A percentile compares a stretch with the other conserved stretches of the same genome.
Conservation (phyloP, 108 stramenopile species). For the Nitzschia sp. region DNA sequence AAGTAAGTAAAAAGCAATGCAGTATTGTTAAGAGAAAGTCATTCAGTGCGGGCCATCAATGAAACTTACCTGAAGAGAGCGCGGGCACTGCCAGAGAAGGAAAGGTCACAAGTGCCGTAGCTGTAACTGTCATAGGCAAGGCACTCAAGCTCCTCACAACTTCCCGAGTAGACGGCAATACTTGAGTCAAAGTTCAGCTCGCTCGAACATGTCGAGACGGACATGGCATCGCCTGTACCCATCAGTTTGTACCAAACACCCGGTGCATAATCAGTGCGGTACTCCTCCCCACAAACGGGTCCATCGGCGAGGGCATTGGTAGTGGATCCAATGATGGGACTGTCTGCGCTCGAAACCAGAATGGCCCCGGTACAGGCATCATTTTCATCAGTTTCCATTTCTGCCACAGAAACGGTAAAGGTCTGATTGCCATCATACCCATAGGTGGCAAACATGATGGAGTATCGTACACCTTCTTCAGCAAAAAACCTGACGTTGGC, state of each 20-base stretch:
- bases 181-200: conserved; percentile 14
- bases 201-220: conserved; percentile 20
- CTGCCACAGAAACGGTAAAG: neutral
- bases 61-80: conserved; percentile 12
- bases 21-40: too few relatives aligned
- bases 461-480: conserved; percentile 8
- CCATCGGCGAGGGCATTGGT: neutral
- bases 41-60: too few relatives aligned
- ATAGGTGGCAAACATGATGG: neutral
- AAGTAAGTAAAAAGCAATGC: too few relatives aligned
- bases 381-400: conserved; percentile 2
- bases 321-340: neutral
- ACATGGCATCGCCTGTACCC: conserved; percentile 24
- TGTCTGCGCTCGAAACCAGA: neutral
- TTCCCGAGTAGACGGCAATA: conserved; percentile 21
- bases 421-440: neutral
- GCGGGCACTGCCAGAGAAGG: conserved; percentile 1
- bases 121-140: neutral
- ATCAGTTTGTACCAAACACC: conserved; percentile 25
- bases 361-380: conserved; percentile 2
- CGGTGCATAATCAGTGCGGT: neutral
- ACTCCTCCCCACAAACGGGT: neutral
- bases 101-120: conserved; percentile 11
- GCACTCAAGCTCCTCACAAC: conserved; percentile 27
- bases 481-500: neutral